Percentiles rank a stretch among this genome's conserved stretches.
phyloP scores from a whole-genome alignment of 306 rosid species.

The Trifolium pratense region DNA sequence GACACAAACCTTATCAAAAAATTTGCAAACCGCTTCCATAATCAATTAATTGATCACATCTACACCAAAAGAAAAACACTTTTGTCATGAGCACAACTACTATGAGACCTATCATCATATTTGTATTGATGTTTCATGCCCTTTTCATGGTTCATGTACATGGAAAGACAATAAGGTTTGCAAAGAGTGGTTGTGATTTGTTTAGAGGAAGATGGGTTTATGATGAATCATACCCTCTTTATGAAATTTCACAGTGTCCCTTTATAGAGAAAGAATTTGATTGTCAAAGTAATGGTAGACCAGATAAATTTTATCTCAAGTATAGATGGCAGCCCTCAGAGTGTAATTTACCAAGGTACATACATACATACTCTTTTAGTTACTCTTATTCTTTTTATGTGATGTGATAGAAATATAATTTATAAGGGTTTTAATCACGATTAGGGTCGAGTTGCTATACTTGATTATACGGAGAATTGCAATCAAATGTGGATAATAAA shows the following conservation, averaged over 20 bases:
- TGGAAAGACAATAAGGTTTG: constrained; percentile 27
- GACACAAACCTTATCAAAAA: neutral
- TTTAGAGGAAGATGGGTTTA: constrained; percentile 67
- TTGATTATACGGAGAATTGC: neutral
- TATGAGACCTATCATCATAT: constrained; percentile 41
- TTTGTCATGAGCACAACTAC: neutral
- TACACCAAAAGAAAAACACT: neutral
- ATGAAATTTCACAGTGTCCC: constrained; percentile 58
- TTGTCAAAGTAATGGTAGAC: constrained; percentile 68
- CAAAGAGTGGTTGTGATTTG: constrained; percentile 51
- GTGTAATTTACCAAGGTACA: constrained; percentile 72
- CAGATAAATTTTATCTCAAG: constrained; percentile 65
- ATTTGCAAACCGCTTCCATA: neutral
- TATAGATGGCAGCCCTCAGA: constrained; percentile 75
- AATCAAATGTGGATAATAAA: neutral
- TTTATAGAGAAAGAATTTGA: constrained; percentile 66
- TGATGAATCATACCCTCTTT: constrained; percentile 65
- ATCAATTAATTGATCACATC: neutral
- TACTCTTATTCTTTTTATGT: neutral
- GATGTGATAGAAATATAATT: neutral
- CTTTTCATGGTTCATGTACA: constrained; percentile 33
- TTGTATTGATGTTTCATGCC: constrained; percentile 3
- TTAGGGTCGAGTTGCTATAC: neutral
- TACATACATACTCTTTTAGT: neutral
- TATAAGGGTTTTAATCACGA: neutral